Base-by-base conservation (phyloP, 768 basidiomycete species). In the Russula griseocarnosa region DNA sequence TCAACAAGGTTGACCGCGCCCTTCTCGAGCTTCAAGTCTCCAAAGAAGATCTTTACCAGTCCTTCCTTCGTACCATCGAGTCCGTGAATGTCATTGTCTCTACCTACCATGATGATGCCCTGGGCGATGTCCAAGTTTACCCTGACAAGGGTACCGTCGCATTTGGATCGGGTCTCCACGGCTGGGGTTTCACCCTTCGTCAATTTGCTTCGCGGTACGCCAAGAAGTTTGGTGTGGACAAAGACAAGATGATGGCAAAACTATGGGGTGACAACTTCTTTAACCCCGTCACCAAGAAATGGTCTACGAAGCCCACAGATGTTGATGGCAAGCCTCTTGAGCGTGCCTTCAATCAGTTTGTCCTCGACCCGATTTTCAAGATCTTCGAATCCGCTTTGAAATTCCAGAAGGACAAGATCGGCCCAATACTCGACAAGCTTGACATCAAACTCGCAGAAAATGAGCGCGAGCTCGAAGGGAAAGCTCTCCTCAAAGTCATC, bases 251-350 rank as follows among this genome's bases (percentile, higher is more conserved):
- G 86, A 96, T 99, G 90, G 70, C 76, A 65, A 95, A 90, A 79
- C 86, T 99, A 53, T 99, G 97, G 97, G 97, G 97, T 59, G 97
- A 99, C 83, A 98, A 98, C 82, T 99, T 80, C 82, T 98, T 98
- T 85, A 99, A 98, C 83, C 92, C 95, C 61, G 82, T 86, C 59
- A 98, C 95, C 44, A 86, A 86, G 77, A 99, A 99, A 79, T 98
- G 97, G 97, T 84, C 92, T 22, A 93, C 90, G 55, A 90, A 87
- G 75, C 65, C 76, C 67, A 78, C 77, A 26, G 87, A 86, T 68
- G 83, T 86, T 60, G 88, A 94, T 70, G 94, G 93, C 72, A 95
- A 94, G 74, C 77, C 76, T n/a, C 88, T 98, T 61, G 97, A 98
- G 74, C 95, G 97, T 78, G 94, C 96, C 61, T 99, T 99, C 86